Evolutionary conservation across 2,329 filamentous ascomycete species (phyloP), one percentile per base, ranked within the genome.

Genomic region (Pyrenochaeta sp.): DNA sequence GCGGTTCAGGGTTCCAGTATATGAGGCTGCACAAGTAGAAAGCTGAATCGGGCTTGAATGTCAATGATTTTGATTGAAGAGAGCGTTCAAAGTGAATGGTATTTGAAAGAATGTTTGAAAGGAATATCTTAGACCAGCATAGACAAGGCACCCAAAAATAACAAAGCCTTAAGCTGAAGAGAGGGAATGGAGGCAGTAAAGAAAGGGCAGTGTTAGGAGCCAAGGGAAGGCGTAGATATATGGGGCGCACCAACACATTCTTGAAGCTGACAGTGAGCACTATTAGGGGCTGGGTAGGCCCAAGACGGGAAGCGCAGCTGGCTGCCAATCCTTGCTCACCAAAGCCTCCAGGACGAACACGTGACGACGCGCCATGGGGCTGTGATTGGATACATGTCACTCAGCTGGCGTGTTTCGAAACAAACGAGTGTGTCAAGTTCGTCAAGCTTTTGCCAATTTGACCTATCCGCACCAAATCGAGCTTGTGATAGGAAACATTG

Each of bases 371-470:
- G 45, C 42, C 36, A 7, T 21, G 42, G 14, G 7, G 42, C 14
- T 35, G 32, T 62, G 57, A 68, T 67, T 68, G 66, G 66, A 11
- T 29, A 44, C 23, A 36, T 23, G 33, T 35, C 21, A 31, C 41
- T 18, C 7, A 49, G 45, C 18, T 20, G 33, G 37, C 18, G 21
- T 56, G 64, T 68, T 66, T 66, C 63, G 60, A 68, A 67, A 64
- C 60, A 58, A 35, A 36, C 41, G 35, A 33, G 18, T 39, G 49
- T 49, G 49, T 49, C 37, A 49, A 37, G 50, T 23, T 20, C 10
- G 44, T 49, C 49, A 64, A 67, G 56, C 60, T 60, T 64, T 63
- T 51, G 64, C 64, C 63, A 63, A 60, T 53, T 32, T 48, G 31
- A 45, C 20, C 48, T 20, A 27, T 45, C 45, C 32, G 29, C 32